These are phyloP conservation scores for Blastocystis sp. DNA, from an alignment of 352 stramenopile species.

Conservation along the genomic window DNA sequence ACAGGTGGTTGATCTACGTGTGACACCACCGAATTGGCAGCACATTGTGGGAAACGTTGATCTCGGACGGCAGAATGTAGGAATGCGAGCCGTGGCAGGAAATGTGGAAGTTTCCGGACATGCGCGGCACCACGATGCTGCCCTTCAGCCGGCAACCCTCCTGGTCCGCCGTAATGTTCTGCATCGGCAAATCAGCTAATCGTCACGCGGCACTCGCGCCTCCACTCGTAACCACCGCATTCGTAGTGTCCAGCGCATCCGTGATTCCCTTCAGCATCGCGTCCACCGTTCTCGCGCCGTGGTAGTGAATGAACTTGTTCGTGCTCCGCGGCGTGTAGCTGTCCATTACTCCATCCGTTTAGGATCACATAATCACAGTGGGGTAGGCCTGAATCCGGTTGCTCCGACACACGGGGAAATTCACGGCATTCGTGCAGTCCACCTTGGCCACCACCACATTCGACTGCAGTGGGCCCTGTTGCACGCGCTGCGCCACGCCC, in stretches of 20 bases:
- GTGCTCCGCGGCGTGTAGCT: constrained; percentile 25
- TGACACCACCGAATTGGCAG: neutral
- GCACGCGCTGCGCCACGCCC: constrained; percentile 19
- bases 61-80: constrained; percentile 16
- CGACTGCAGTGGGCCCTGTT: neutral
- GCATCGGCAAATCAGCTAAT: neutral
- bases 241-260: neutral
- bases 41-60: constrained; percentile 55
- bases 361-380: constrained; percentile 24
- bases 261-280: neutral
- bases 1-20: neutral
- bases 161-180: constrained; percentile 5
- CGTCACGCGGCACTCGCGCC: neutral
- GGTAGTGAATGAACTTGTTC: constrained; percentile 53
- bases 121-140: constrained; percentile 31
- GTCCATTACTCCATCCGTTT: neutral
- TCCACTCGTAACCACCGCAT: neutral
- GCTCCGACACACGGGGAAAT: constrained; percentile 12
- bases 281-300: constrained; percentile 27
- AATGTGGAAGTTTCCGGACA: constrained; percentile 68
- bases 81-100: constrained; percentile 39
- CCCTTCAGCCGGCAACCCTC: constrained; percentile 56
- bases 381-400: constrained; percentile 46
- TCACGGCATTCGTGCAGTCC: constrained; percentile 13
- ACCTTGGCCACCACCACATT: constrained; percentile 53